Evolutionary conservation across 139 green algal species (phyloP).

Genomic region (Astrephomene gubernaculifera): DNA sequence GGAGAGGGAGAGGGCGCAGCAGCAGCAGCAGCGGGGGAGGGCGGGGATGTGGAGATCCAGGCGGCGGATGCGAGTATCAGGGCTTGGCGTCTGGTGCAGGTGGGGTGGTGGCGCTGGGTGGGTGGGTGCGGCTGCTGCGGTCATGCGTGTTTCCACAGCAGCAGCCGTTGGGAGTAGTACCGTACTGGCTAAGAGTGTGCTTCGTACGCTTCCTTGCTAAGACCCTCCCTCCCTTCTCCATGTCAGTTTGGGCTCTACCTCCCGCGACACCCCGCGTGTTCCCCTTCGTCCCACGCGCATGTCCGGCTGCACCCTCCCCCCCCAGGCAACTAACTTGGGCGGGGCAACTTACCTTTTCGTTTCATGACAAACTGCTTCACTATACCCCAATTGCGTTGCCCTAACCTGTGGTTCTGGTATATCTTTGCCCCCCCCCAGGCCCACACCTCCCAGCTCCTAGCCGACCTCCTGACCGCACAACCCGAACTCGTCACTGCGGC

Average conservation of each 20-base stretch:
- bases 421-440: no score
- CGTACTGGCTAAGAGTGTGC: no score
- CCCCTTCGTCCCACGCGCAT: background rate
- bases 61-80: constrained; percentile 51
- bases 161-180: no score
- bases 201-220: no score
- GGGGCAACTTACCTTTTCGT: no score
- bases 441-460: constrained; percentile 49
- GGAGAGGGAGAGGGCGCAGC: background rate
- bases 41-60: constrained; percentile 44
- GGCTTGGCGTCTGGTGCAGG: constrained; percentile 68
- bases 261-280: background rate
- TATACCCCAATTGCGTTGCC: no score
- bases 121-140: background rate
- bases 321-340: no score
- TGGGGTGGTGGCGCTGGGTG: background rate
- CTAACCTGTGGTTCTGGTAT: no score
- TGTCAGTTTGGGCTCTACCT: background rate
- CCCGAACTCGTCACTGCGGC: background rate
- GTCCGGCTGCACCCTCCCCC: no score
- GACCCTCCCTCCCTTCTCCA: background rate
- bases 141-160: no score
- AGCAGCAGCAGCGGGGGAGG: background rate
- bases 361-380: no score
- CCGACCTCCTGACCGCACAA: background rate